Evolutionary conservation across 768 basidiomycete genomes (phyloP).

Genomic region (Podaxis carcinomalis): DNA sequence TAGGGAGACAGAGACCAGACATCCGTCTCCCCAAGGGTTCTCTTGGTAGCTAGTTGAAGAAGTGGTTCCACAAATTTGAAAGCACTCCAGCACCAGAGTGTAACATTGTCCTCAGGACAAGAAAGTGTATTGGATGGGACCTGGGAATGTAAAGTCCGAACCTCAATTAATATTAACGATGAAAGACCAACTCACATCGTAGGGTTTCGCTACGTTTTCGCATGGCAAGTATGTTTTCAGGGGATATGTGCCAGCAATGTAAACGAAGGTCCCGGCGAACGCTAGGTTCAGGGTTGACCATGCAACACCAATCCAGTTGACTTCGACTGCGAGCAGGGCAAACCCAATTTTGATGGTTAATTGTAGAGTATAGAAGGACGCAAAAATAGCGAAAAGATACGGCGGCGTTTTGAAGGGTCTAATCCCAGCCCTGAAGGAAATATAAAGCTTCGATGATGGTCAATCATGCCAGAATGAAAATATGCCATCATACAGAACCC

Average conservation of each 20-base stretch:
- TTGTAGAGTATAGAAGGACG: conserved; percentile 30
- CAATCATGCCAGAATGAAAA: conserved; percentile 2
- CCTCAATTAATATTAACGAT: background rate
- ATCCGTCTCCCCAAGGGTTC: conserved; percentile 47
- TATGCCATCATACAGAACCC: conserved; percentile 18
- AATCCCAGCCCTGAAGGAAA: conserved; percentile 31
- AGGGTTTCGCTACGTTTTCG: conserved; percentile 42
- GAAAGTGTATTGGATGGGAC: conserved; percentile 44
- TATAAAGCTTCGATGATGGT: conserved; percentile 35
- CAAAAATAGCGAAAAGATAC: conserved; percentile 42
- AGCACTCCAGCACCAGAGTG: conserved; percentile 60
- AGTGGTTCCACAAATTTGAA: conserved; percentile 66
- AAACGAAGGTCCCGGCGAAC: conserved; percentile 33
- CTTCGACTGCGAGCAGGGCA: conserved; percentile 19
- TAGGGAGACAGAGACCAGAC: conserved; percentile 67
- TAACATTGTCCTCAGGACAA: conserved; percentile 63
- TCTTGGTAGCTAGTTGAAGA: conserved; percentile 43
- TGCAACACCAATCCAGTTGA: conserved; percentile 13
- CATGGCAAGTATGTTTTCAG: conserved; percentile 41
- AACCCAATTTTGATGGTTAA: conserved; percentile 33
- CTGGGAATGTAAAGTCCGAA: conserved; percentile 23
- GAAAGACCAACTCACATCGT: conserved; percentile 36
- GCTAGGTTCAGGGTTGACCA: conserved; percentile 26
- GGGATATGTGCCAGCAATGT: conserved; percentile 55
- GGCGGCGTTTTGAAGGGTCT: conserved; percentile 48